Percentiles rank a stretch among this genome's conserved stretches.
Conservation (phyloP, 1,284 basidiomycete genomes). For the Veloporphyrellus conicus region DNA sequence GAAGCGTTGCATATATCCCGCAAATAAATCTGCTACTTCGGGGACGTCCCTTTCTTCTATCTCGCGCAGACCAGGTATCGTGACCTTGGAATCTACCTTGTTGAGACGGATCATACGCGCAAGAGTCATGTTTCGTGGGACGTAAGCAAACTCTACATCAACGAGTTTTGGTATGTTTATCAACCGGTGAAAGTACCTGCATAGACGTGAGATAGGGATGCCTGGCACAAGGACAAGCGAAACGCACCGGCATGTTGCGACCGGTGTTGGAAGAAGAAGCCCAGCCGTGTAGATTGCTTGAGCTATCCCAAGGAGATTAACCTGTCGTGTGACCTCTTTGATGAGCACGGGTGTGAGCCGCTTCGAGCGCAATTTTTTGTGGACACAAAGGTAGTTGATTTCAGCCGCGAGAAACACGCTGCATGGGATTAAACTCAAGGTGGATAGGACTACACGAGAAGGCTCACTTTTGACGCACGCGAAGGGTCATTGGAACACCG, state of each 20-base stretch:
- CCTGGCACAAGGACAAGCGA: neutral
- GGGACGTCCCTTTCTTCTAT: conserved; percentile 81
- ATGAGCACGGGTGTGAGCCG: conserved; percentile 95
- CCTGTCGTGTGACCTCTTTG: conserved; percentile 95
- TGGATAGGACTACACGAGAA: neutral
- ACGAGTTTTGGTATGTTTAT: conserved; percentile 91
- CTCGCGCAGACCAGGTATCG: conserved; percentile 71
- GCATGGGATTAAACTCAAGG: conserved; percentile 6
- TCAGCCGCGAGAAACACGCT: conserved; percentile 77
- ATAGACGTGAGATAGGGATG: conserved; percentile 4
- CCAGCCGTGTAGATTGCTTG: conserved; percentile 98
- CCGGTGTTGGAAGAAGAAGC: conserved; percentile 84
- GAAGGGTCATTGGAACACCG: conserved; percentile 83
- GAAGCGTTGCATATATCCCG: conserved; percentile 82
- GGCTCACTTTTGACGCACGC: conserved; percentile 74
- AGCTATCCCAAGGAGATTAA: conserved; percentile 86
- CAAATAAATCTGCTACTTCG: conserved; percentile 71
- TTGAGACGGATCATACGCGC: conserved; percentile 79
- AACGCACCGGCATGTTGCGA: conserved; percentile 72
- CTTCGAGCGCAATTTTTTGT: conserved; percentile 96
- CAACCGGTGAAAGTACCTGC: conserved; percentile 88
- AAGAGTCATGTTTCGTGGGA: conserved; percentile 80
- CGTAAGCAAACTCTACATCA: conserved; percentile 85
- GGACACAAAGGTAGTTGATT: conserved; percentile 97
- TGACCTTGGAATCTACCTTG: conserved; percentile 57